Conservation (phyloP, 2,329 filamentous ascomycete species). For the Alternaria alternata region DNA sequence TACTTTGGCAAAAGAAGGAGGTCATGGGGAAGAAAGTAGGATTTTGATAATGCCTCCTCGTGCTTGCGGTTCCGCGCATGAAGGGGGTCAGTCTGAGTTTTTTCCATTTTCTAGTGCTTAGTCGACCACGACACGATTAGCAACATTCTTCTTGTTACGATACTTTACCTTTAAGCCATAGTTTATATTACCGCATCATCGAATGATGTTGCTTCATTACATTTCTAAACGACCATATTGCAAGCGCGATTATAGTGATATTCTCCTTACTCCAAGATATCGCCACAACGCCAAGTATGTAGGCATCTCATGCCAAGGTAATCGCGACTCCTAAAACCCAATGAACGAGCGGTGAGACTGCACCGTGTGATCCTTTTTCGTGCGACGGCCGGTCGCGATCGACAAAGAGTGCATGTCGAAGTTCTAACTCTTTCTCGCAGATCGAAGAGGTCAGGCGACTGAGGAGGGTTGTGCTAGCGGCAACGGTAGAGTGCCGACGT, state of each 20-base stretch:
- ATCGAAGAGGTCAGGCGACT: constrained; percentile 8
- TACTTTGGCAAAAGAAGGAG: constrained; percentile 12
- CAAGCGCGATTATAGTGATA: background rate
- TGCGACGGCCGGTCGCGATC: background rate
- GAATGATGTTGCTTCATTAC: background rate
- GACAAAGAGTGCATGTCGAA: background rate
- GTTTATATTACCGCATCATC: background rate
- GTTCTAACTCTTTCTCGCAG: background rate
- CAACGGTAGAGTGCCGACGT: constrained; percentile 5
- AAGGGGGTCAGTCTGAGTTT: background rate
- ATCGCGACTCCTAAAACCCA: background rate
- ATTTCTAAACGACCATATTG: background rate
- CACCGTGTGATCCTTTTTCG: constrained; percentile 4
- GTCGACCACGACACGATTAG: background rate
- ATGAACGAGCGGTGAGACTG: constrained; percentile 2
- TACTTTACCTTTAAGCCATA: background rate
- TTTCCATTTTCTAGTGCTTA: background rate
- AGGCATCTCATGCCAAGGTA: background rate
- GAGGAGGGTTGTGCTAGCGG: background rate
- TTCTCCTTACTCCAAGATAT: background rate
- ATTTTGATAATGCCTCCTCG: background rate
- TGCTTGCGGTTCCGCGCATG: background rate
- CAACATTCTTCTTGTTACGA: background rate
- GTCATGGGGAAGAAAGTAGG: background rate
- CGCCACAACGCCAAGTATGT: background rate